phyloP scores from a whole-genome alignment of 2,329 filamentous ascomycete genomes.

The Coniosporium tulheliwenetii region DNA sequence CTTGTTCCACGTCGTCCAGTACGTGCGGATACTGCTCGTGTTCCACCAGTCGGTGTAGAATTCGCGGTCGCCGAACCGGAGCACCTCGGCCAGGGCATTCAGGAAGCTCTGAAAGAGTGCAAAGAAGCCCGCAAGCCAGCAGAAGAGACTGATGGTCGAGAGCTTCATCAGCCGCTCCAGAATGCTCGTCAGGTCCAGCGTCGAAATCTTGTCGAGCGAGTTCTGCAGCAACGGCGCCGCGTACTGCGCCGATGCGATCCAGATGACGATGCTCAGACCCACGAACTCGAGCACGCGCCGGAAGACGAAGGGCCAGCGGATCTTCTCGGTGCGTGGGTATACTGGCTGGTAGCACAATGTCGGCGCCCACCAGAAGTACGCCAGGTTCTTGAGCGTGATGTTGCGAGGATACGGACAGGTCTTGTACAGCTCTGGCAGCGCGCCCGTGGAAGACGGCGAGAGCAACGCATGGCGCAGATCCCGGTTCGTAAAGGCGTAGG shows the following conservation, averaged over 20 bases:
- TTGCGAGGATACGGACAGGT: slow-evolving; percentile 80
- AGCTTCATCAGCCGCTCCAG: slow-evolving; percentile 85
- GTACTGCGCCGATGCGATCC: slow-evolving; percentile 90
- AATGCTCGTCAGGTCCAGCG: slow-evolving; percentile 66
- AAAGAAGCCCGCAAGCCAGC: slow-evolving; percentile 97
- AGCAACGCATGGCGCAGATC: slow-evolving; percentile 85
- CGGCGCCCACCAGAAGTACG: slow-evolving; percentile 96
- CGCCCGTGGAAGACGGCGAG: slow-evolving; percentile 28
- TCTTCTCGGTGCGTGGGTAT: slow-evolving; percentile 68
- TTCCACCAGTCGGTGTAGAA: slow-evolving; percentile 99
- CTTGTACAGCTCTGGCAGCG: slow-evolving; percentile 67
- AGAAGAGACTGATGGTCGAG: slow-evolving; percentile 84
- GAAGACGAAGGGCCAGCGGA: slow-evolving; percentile 75
- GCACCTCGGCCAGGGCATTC: slow-evolving; percentile 81
- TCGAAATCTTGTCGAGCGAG: slow-evolving; percentile 73
- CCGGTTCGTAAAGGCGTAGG: slow-evolving; percentile 91
- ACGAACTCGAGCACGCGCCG: slow-evolving; percentile 70
- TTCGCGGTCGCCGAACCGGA: slow-evolving; percentile 77
- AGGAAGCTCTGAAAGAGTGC: slow-evolving; percentile 86
- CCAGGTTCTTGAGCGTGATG: slow-evolving; percentile 73
- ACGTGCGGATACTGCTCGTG: slow-evolving; percentile 53
- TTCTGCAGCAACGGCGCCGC: slow-evolving; percentile 80
- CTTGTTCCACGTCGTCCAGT: slow-evolving; percentile 97
- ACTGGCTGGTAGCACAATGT: slow-evolving; percentile 94
- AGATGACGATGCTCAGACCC: slow-evolving; percentile 75